Conservation (phyloP, 2,329 filamentous ascomycete genomes). For the Meredithiella fracta region DNA sequence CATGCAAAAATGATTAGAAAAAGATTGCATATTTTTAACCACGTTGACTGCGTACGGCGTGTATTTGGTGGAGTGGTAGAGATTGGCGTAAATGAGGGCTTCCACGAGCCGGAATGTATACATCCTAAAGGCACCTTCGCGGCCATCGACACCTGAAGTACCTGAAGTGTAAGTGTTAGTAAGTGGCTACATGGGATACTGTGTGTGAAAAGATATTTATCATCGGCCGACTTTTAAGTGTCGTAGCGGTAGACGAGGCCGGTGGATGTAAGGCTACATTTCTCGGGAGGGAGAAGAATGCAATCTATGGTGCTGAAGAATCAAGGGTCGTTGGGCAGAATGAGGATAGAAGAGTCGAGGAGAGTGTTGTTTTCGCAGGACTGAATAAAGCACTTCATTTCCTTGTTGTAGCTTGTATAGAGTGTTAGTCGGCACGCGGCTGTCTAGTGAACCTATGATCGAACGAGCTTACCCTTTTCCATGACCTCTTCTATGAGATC, state of each 20-base stretch:
- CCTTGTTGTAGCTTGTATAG: conserved; percentile 45
- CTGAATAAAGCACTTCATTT: conserved; percentile 55
- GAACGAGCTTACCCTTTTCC: conserved; percentile 36
- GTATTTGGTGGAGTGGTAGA: conserved; percentile 47
- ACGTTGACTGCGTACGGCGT: conserved; percentile 45
- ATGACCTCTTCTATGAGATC: conserved; percentile 59
- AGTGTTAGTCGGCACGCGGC: background rate
- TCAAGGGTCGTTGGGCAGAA: conserved; percentile 58
- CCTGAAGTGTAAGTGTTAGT: too few species aligned
- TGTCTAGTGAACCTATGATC: background rate
- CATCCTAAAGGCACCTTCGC: conserved; percentile 65
- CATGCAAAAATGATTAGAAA: conserved; percentile 62
- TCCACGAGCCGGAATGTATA: conserved; percentile 74
- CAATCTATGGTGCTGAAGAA: conserved; percentile 56
- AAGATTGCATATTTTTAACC: conserved; percentile 63
- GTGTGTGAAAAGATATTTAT: conserved; percentile 24
- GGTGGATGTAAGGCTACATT: conserved; percentile 58
- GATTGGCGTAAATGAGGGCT: conserved; percentile 51
- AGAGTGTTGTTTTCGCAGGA: conserved; percentile 57
- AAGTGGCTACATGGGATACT: background rate
- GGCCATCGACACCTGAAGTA: conserved; percentile 52
- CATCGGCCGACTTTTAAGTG: conserved; percentile 50
- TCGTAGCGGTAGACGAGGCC: conserved; percentile 64
- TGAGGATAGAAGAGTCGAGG: conserved; percentile 57
- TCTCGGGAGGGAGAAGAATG: conserved; percentile 56